Evolutionary conservation across 1,139 yeast species (phyloP), one percentile per base, ranked within the genome.

Genomic region (Kodamaea sp.): DNA sequence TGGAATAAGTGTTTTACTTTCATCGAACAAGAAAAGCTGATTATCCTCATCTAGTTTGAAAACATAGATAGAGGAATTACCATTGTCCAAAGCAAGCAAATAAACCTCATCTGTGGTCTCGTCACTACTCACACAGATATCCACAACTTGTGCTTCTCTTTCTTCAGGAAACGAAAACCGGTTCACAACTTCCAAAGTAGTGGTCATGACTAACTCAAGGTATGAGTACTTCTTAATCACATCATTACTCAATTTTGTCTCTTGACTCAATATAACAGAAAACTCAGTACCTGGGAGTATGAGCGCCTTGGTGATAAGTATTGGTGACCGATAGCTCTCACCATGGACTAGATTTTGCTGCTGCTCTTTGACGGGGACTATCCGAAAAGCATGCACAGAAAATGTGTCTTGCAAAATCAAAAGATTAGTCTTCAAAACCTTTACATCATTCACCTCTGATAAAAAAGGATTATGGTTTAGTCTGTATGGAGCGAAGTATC

Each of bases 261-360:
- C 46, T 16, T 52, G 48, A 5, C 55, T 42, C 10, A 61, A 32
- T 2, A 51, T 32, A 4, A 61, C 35, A 1, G 55, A 38, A 11
- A 40, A 32, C 4, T 45, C 34, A 3, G 43, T 32, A 18, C 12
- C 20, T 19, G 39, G 23, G 14, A 16, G 9, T 7, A 11, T 15
- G 5, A 28, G 5, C 2, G 32, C 16, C 31, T 28, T 28, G 7
- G 15, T 22, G 10, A 35, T 23, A 2, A 35, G 12, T 5, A 9
- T 15, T 6, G 26, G 8, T n/a, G 5, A 10, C 2, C 24, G 18
- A 10, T 28, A 28, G 4, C n/a, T n/a, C n/a, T n/a, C n/a, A n/a
- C n/a, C n/a, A n/a, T n/a, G n/a, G n/a, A n/a, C n/a, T n/a, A n/a
- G n/a, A n/a, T n/a, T n/a, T n/a, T n/a, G n/a, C n/a, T n/a, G n/a